Conservation (phyloP, 1,284 basidiomycete genomes). For the Ustilago xerochloae region DNA sequence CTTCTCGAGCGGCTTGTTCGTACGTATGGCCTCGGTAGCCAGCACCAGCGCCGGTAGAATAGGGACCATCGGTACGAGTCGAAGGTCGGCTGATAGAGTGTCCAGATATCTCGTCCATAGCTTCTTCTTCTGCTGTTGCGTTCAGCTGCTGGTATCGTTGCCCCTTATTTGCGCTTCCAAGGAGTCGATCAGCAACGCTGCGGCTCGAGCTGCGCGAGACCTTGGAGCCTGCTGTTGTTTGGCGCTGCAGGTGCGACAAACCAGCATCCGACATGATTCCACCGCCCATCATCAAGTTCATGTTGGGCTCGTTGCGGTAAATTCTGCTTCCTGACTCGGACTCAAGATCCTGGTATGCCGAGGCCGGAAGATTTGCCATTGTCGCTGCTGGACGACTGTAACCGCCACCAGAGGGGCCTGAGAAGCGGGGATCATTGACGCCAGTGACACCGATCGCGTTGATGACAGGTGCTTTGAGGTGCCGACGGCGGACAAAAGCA, state of each 20-base stretch:
- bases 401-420: conserved; percentile 3
- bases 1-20: conserved; percentile 1
- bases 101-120: not conserved
- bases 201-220: conserved; percentile 22
- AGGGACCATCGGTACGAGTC: not conserved
- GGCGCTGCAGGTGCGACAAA: conserved; percentile 30
- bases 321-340: conserved; percentile 14
- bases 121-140: conserved; percentile 23
- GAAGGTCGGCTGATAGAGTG: conserved; percentile 1
- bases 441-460: conserved; percentile 35
- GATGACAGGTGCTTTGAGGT: conserved; percentile 19
- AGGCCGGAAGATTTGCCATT: not conserved
- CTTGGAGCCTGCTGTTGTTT: conserved; percentile 28
- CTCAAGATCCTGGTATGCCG: conserved; percentile 15
- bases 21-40: conserved; percentile 4
- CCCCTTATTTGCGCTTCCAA: conserved; percentile 3
- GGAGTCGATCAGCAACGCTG: conserved; percentile 15
- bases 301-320: conserved; percentile 40
- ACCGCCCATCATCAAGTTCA: conserved; percentile 39
- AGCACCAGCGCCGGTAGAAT: too few relatives aligned
- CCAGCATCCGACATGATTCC: conserved; percentile 44
- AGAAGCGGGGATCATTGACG: conserved; percentile 32
- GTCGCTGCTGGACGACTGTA: not conserved
- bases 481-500: conserved; percentile 17
- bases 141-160: conserved; percentile 33